Conservation (phyloP, 345 rosid genomes). For the Brassica cretica region DNA sequence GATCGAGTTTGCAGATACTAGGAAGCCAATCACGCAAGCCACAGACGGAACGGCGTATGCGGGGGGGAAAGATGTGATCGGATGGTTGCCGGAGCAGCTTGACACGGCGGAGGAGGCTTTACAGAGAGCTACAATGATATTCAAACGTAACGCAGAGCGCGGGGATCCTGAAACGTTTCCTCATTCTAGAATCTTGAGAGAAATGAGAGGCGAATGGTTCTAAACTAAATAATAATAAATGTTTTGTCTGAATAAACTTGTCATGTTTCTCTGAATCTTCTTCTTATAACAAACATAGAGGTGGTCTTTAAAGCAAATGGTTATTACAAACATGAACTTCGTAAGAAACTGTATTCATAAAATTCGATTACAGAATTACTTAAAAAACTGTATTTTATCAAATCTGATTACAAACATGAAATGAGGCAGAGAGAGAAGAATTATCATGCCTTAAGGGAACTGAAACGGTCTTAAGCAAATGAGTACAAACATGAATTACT, state of each 20-base stretch:
- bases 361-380: too few relatives aligned
- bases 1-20: constrained; percentile 62
- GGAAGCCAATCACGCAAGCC: constrained; percentile 76
- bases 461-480: too few relatives aligned
- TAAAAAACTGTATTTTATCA: too few relatives aligned
- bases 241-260: neutral
- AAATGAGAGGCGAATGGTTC: constrained; percentile 64
- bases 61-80: constrained; percentile 39
- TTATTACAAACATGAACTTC: too few relatives aligned
- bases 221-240: constrained; percentile 11
- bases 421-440: neutral
- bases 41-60: constrained; percentile 54
- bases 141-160: constrained; percentile 60
- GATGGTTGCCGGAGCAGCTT: constrained; percentile 78
- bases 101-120: constrained; percentile 83
- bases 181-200: constrained; percentile 65
- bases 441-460: too few relatives aligned
- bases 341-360: too few relatives aligned
- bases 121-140: constrained; percentile 57
- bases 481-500: neutral
- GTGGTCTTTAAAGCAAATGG: neutral
- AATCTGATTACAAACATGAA: neutral
- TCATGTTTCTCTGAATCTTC: neutral
- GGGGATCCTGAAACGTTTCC: constrained; percentile 79
- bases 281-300: neutral